Evolutionary conservation across 306 rosid species (phyloP).

Genomic region (Corylus americana): DNA sequence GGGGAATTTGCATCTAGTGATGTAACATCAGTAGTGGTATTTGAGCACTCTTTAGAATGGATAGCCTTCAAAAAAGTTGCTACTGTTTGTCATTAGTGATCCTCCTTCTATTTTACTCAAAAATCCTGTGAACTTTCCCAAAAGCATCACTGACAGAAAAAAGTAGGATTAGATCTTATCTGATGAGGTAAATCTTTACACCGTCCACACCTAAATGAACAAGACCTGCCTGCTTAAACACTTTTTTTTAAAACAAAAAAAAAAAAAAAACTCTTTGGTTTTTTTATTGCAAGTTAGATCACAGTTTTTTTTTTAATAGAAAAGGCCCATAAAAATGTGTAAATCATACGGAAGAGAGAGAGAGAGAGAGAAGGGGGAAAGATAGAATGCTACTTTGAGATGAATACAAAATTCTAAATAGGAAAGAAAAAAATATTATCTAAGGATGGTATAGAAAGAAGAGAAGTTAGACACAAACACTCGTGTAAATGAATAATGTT

Average conservation of each 20-base stretch:
- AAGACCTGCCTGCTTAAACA: conserved; percentile 12
- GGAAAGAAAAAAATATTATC: not conserved
- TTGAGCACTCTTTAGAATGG: conserved; percentile 26
- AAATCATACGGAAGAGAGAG: conserved; percentile 18
- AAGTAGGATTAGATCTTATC: conserved; percentile 26
- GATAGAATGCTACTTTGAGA: not conserved
- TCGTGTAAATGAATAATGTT: not conserved
- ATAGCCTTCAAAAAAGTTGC: conserved; percentile 30
- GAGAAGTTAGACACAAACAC: not conserved
- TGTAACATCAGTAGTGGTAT: conserved; percentile 38
- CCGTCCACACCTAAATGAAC: conserved; percentile 32
- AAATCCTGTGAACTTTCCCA: conserved; percentile 24
- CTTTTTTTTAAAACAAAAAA: not conserved
- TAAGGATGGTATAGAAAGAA: not conserved
- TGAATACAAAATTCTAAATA: not conserved
- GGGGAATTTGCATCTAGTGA: conserved; percentile 38
- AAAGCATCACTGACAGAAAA: conserved; percentile 30
- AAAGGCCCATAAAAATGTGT: conserved; percentile 12
- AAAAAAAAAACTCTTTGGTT: not conserved
- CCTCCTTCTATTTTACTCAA: conserved; percentile 51
- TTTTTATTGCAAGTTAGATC: conserved; percentile 7
- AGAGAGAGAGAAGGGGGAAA: not conserved
- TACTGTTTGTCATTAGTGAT: conserved; percentile 15
- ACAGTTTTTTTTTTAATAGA: not conserved
- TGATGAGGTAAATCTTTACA: conserved; percentile 24